These are phyloP conservation scores for Malus hybrid DNA, from an alignment of 331 rosid species.

Conservation along the genomic window DNA sequence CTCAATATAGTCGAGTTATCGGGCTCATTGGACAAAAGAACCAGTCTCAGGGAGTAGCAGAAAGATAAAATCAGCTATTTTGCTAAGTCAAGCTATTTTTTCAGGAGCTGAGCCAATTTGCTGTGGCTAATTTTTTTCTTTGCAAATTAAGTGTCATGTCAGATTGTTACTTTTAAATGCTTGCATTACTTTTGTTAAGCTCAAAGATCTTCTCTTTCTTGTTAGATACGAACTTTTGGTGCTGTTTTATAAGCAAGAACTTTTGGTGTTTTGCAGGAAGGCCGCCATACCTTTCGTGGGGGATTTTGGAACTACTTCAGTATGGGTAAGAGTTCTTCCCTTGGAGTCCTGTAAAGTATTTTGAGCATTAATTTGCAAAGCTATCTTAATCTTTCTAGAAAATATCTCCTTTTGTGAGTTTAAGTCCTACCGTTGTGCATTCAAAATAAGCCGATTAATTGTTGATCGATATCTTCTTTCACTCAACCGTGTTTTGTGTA, in stretches of 20 bases:
- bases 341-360: constrained; percentile 1
- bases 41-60: background rate
- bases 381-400: background rate
- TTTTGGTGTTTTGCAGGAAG: constrained; percentile 56
- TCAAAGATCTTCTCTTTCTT: constrained; percentile 3
- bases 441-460: background rate
- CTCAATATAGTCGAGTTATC: constrained; percentile 3
- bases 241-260: constrained; percentile 8
- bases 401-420: background rate
- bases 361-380: constrained; percentile 12
- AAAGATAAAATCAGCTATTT: background rate
- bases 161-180: background rate
- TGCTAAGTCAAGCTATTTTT: background rate
- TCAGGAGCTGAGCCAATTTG: background rate
- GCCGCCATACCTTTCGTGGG: constrained; percentile 89
- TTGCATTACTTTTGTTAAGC: constrained; percentile 9
- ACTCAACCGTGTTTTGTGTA: constrained; percentile 1
- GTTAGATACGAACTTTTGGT: constrained; percentile 6
- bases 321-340: constrained; percentile 60
- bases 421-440: background rate
- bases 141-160: background rate
- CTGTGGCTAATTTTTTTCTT: background rate
- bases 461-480: background rate
- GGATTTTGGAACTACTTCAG: constrained; percentile 99
- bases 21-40: background rate